Evolutionary conservation across 768 basidiomycete genomes (phyloP), one percentile per base, ranked within the genome.

Genomic region (Nevesoporus exiguus): DNA sequence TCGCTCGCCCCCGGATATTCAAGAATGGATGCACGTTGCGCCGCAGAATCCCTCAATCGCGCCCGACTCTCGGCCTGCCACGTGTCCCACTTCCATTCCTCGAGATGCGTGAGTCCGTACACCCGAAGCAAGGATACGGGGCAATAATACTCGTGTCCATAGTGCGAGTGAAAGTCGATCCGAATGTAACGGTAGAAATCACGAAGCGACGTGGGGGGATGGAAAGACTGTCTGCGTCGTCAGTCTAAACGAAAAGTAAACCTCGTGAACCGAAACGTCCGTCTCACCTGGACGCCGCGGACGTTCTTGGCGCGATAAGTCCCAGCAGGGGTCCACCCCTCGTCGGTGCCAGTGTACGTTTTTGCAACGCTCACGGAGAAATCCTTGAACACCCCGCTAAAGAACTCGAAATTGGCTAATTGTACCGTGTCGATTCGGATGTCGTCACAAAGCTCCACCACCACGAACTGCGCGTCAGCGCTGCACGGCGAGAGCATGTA

Each of bases 401-500:
- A 99, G 75, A 98, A 98, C 74, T 99, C 96, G 66, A 91, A 97
- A 66, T 98, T 96, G 54, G 94, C 95, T 17, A 99, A 75, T 68
- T 98, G 94, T 42, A 98, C 86, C 0, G 93, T 96, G 68, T 98
- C 96, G 63, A 98, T 94, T 42, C 92, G 77, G 58, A 99, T 93
- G 68, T 98, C 97, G 60, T 98, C 96, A 74, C 97, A 99, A 15
- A 98, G 82, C 71, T 99, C 97, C 42, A 98, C 87, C 31, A 97
- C 85, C 31, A 98, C 88, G 71, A 86, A 98, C 60, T 90, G 85
- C 6, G 73, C 67, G 56, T 68, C 47, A 11, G 76, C 73, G 15
- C 76, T 75, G 65, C 97, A 99, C 0, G 95, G 96, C 51, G 88
- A 92, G 61, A 98, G 86, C 97, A 98, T 96, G 77, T 98, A 98